phyloP scores from a whole-genome alignment of 176 grass and related monocot genomes.

The Poa annua region DNA sequence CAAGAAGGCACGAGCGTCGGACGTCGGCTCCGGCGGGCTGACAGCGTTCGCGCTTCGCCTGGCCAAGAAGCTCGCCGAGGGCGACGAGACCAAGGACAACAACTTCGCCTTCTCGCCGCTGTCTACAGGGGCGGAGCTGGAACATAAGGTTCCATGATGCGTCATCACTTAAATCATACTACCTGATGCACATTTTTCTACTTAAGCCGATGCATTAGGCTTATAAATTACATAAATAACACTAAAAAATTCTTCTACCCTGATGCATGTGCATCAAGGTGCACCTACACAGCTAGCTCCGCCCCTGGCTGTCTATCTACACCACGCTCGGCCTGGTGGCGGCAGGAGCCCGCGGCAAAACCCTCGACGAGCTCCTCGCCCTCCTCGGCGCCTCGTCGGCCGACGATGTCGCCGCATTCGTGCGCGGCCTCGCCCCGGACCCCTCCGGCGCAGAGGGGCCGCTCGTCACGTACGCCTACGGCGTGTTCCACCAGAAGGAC shows the following conservation, averaged over 20 bases:
- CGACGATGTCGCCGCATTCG: not conserved
- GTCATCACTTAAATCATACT: no score
- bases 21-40: not conserved
- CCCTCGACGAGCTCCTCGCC: constrained; percentile 22
- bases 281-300: no score
- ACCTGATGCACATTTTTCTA: no score
- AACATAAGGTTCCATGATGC: no score
- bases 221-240: no score
- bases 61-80: not conserved
- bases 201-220: no score
- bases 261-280: no score
- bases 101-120: constrained; percentile 45
- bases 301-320: constrained; percentile 39
- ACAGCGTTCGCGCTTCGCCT: not conserved
- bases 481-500: constrained; percentile 25
- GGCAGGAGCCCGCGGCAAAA: not conserved
- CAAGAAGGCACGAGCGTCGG: not conserved
- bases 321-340: not conserved
- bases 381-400: not conserved
- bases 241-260: no score
- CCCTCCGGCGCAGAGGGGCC: not conserved
- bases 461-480: constrained; percentile 11
- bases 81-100: not conserved
- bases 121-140: no score
- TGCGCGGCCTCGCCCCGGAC: not conserved